A percentile compares a stretch with the other conserved stretches of the same genome.
These are phyloP conservation scores for Alternaria panax DNA, from an alignment of 2,329 filamentous ascomycete species.

Conservation along the genomic window DNA sequence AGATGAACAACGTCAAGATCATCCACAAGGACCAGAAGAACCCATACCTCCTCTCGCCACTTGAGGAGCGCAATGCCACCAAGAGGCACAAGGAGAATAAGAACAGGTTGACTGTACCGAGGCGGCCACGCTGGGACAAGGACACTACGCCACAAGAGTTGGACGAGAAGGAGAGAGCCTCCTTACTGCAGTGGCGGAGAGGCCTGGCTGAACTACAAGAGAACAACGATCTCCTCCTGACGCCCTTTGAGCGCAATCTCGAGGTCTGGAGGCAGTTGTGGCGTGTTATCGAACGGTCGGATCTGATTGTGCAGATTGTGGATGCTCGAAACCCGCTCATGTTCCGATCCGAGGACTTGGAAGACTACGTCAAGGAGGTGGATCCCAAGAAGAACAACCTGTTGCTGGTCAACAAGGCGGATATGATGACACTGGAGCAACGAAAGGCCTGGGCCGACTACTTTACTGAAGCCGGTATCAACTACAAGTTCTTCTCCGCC, in stretches of 20 bases:
- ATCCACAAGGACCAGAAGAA: slow-evolving; percentile 97
- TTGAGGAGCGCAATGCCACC: slow-evolving; percentile 79
- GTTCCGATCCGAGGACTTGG: slow-evolving; percentile 92
- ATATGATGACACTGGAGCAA: slow-evolving; percentile 95
- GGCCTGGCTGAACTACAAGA: slow-evolving; percentile 93
- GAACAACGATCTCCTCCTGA: slow-evolving; percentile 93
- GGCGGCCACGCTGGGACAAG: slow-evolving; percentile 87
- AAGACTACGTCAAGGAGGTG: slow-evolving; percentile 92
- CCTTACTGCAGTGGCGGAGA: slow-evolving; percentile 85
- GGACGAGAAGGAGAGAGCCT: slow-evolving; percentile 78
- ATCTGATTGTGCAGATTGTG: slow-evolving; percentile 96
- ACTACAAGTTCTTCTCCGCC: slow-evolving; percentile 96
- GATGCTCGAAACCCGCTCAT: slow-evolving; percentile 94
- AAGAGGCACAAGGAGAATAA: slow-evolving; percentile 85
- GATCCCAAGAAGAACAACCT: slow-evolving; percentile 88
- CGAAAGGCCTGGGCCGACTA: slow-evolving; percentile 85
- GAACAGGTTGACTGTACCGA: slow-evolving; percentile 81
- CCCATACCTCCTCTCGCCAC: slow-evolving; percentile 84
- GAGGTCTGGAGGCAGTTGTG: slow-evolving; percentile 98
- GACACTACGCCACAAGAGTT: slow-evolving; percentile 83
- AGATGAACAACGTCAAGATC: slow-evolving; percentile 99
- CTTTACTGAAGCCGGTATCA: slow-evolving; percentile 79
- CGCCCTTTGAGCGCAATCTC: slow-evolving; percentile 94
- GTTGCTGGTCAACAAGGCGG: slow-evolving; percentile 95
- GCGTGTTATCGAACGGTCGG: slow-evolving; percentile 96